A percentile compares a stretch with the other conserved stretches of the same genome.
These are phyloP conservation scores for Casuarina cunninghamiana DNA, from an alignment of 306 rosid genomes.

Conservation along the genomic window DNA sequence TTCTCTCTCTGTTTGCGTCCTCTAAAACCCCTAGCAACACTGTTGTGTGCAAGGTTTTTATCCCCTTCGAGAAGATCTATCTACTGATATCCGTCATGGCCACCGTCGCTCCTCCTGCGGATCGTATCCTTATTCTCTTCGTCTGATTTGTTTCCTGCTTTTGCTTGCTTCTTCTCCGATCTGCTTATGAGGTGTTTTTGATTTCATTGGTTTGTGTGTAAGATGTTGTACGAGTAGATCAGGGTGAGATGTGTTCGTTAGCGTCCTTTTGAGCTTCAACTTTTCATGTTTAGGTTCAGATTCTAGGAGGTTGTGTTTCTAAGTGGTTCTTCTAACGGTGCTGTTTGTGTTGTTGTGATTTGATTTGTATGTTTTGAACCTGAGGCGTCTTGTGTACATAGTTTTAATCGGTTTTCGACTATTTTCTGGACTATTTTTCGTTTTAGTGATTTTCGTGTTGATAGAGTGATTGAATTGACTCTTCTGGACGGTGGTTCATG, in stretches of 20 bases:
- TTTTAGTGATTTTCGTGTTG: background rate
- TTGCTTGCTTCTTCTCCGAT: slow-evolving; percentile 11
- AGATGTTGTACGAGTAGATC: slow-evolving; percentile 25
- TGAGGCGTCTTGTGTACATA: background rate
- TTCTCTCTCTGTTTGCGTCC: slow-evolving; percentile 30
- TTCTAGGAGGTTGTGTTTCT: background rate
- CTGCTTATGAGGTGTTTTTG: background rate
- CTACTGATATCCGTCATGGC: slow-evolving; percentile 57
- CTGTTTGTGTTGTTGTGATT: background rate
- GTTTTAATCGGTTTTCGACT: background rate
- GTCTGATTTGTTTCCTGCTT: background rate
- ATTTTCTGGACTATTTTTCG: background rate
- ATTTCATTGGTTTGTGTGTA: background rate
- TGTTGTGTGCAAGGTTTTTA: slow-evolving; percentile 39
- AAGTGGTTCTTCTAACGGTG: background rate
- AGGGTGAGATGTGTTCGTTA: slow-evolving; percentile 1
- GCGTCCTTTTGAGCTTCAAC: background rate
- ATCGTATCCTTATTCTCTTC: slow-evolving; percentile 73
- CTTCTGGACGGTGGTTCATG: background rate
- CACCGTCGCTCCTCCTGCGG: slow-evolving; percentile 75
- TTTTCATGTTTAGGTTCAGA: background rate
- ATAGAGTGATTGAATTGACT: slow-evolving; percentile 10
- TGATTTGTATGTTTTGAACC: background rate
- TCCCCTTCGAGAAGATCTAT: slow-evolving; percentile 44
- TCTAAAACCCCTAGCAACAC: slow-evolving; percentile 28